Conservation (phyloP, 2,329 filamentous ascomycete species). For the Fusarium lyarnte region DNA sequence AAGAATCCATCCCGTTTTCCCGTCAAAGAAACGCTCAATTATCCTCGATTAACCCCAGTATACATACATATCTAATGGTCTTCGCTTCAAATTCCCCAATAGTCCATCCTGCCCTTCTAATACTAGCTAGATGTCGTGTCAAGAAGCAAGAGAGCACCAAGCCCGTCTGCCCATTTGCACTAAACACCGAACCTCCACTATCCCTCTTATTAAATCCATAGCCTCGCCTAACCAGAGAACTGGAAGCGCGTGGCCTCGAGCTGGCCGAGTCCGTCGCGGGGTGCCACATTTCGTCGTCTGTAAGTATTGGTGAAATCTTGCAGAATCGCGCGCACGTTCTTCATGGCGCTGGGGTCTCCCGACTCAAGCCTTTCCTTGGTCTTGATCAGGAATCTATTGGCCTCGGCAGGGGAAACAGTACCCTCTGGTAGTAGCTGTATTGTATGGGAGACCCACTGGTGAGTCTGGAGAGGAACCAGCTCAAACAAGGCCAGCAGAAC, state of each 20-base stretch:
- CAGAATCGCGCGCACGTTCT: slow-evolving; percentile 84
- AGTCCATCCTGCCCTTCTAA: slow-evolving; percentile 6
- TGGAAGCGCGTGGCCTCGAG: slow-evolving; percentile 89
- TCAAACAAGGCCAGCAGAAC: slow-evolving; percentile 92
- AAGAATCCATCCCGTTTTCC: slow-evolving; percentile 22
- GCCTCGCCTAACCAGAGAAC: slow-evolving; percentile 62
- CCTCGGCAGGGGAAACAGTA: slow-evolving; percentile 81
- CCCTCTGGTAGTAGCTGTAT: slow-evolving; percentile 85
- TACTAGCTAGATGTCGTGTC: slow-evolving; percentile 8
- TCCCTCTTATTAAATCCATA: background rate
- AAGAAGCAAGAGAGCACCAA: background rate
- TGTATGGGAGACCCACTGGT: slow-evolving; percentile 84
- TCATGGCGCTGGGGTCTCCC: slow-evolving; percentile 67
- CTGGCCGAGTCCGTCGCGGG: slow-evolving; percentile 86
- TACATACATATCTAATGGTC: slow-evolving; percentile 25
- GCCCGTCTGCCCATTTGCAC: background rate
- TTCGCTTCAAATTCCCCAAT: slow-evolving; percentile 18
- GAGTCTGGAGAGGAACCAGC: slow-evolving; percentile 81
- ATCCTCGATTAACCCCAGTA: slow-evolving; percentile 36
- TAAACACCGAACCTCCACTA: background rate
- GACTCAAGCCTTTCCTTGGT: slow-evolving; percentile 80
- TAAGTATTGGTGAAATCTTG: slow-evolving; percentile 98
- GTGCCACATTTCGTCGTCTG: slow-evolving; percentile 92
- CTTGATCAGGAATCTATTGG: slow-evolving; percentile 80
- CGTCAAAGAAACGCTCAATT: slow-evolving; percentile 35